Base-by-base conservation (phyloP, 176 grass and related monocot species). In the Alloteropsis semialata region DNA sequence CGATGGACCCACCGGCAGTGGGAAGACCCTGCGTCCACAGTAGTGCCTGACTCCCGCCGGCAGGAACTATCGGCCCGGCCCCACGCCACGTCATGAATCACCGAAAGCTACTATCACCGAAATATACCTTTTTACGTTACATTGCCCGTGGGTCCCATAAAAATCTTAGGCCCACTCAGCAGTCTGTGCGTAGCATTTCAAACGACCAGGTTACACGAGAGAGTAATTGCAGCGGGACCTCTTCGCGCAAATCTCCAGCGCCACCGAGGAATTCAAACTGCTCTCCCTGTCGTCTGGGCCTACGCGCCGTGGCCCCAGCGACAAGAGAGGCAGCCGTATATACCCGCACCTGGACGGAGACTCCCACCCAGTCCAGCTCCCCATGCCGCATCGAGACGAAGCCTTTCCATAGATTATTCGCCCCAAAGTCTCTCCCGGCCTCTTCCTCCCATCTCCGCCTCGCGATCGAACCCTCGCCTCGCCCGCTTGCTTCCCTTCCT, bases 341-440 rank as follows among this genome's bases (percentile, higher is more conserved):
- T 86, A 58, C 83, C 73, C 48, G 72, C 72, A n/a, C 46, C 88
- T 32, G 72, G 65, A 65, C 72, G 72, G 83, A 82, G 55, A 63
- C 16, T 38, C 54, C 82, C 78, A 80, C 33, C 6, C 60, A 11
- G 55, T 77, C 72, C 78, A 82, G 65, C 88, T 82, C 78, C 88
- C 88, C 72, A 86, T 86, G 84, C 58, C 88, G 79, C 79, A 90
- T 90, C 88, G 79, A 79, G 88, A 78, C 78, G 88, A 86, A 81
- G 75, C 68, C 50, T n/a, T 57, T 5, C 45, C 10, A 19, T 69
- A 84, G 75, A 89, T 89, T 82, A 78, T 90, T 90, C 82, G 77
- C 74, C 83, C 78, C 72, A 85, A 89, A 82, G 83, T 88, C 71
- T n/a, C 77, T 89, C 37, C 36, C 45, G 38, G 69, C 33, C 46